Evolutionary conservation across 148 eudicot species (phyloP).

Genomic region (Heliamphora exappendiculata): DNA sequence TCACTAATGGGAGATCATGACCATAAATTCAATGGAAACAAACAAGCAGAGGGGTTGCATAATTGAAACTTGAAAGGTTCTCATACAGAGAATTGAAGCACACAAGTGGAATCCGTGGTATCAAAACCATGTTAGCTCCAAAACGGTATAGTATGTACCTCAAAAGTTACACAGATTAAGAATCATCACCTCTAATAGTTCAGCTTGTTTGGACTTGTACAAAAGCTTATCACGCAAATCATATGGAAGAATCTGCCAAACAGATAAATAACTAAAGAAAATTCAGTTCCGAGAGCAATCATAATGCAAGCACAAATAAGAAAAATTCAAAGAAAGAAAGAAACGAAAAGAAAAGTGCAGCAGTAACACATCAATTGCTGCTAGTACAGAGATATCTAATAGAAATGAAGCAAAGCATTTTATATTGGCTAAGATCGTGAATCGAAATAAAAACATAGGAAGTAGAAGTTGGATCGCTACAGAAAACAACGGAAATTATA

Average conservation of each 20-base stretch:
- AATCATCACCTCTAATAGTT: constrained; percentile 37
- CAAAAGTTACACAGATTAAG: background rate
- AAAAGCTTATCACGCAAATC: constrained; percentile 32
- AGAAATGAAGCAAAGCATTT: background rate
- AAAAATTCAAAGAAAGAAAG: too few species aligned
- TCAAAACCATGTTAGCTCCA: background rate
- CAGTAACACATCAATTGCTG: background rate
- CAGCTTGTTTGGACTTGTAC: constrained; percentile 22
- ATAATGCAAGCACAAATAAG: too few species aligned
- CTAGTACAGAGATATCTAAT: background rate
- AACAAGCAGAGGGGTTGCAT: background rate
- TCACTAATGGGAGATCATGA: background rate
- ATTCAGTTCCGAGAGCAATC: background rate
- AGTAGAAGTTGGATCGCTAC: background rate
- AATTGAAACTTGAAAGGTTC: background rate
- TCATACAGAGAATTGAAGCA: background rate
- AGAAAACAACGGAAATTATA: background rate
- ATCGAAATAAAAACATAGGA: background rate
- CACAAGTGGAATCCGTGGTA: background rate
- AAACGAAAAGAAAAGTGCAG: background rate
- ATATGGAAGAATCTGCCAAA: constrained; percentile 38
- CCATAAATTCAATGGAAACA: background rate
- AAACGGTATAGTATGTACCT: background rate
- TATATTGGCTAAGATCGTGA: background rate
- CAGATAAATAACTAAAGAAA: background rate